phyloP scores from a whole-genome alignment of 805 yeast species.

The Wickerhamomyces silvicola region DNA sequence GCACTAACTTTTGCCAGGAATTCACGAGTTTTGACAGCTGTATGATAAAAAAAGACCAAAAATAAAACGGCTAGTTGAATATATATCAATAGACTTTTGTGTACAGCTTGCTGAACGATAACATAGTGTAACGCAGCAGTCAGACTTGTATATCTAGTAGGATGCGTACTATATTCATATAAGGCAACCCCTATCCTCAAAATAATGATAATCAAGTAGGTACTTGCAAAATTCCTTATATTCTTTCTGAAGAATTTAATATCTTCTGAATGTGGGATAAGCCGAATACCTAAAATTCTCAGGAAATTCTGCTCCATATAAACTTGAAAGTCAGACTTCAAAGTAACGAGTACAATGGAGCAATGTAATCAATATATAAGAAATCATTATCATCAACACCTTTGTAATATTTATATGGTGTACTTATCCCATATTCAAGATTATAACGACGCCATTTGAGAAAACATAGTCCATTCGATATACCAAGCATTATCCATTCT shows the following conservation, averaged over 20 bases:
- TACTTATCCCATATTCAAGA: conserved; percentile 4
- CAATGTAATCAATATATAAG: too few species aligned
- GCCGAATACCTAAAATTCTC: too few species aligned
- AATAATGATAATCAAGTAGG: conserved; percentile 7
- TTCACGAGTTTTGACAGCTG: not conserved
- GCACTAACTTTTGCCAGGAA: conserved; percentile 26
- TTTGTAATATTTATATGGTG: conserved; percentile 5
- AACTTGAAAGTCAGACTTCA: not conserved
- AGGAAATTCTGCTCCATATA: too few species aligned
- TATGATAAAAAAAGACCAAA: conserved; percentile 1
- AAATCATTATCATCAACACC: conserved; percentile 1
- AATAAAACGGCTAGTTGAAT: conserved; percentile 20
- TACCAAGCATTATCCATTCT: too few species aligned
- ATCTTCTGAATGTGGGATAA: too few species aligned
- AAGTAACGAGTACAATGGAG: too few species aligned
- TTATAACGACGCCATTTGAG: conserved; percentile 1
- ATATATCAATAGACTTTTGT: conserved; percentile 3
- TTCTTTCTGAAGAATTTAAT: not conserved
- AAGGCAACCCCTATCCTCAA: conserved; percentile 11
- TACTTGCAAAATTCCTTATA: conserved; percentile 2
- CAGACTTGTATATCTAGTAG: conserved; percentile 12
- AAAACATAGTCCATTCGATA: too few species aligned
- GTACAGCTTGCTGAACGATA: conserved; percentile 3
- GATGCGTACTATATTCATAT: conserved; percentile 14
- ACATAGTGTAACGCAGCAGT: conserved; percentile 11